Conservation (phyloP, 2,329 filamentous ascomycete genomes). For the Bertia moriformis region DNA sequence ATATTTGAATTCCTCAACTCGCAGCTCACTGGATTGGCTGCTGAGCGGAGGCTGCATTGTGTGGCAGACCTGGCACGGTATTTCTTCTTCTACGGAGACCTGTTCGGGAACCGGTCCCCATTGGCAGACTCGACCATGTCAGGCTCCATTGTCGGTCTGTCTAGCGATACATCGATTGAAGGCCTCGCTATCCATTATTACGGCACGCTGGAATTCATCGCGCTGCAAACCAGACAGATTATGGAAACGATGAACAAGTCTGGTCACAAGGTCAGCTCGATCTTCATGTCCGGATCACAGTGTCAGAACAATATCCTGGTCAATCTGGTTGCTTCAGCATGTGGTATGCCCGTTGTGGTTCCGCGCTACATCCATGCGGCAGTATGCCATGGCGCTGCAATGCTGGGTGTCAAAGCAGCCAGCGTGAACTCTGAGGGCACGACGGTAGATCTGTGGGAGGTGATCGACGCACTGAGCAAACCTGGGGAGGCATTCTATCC, state of each 20-base stretch:
- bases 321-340: slow-evolving; percentile 77
- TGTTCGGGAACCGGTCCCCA: slow-evolving; percentile 92
- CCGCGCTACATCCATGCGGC: slow-evolving; percentile 88
- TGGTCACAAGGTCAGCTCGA: slow-evolving; percentile 75
- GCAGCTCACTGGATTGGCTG: slow-evolving; percentile 64
- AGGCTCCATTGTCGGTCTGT: slow-evolving; percentile 74
- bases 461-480: slow-evolving; percentile 97
- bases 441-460: slow-evolving; percentile 68
- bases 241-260: slow-evolving; percentile 83
- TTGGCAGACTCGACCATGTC: slow-evolving; percentile 88
- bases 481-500: slow-evolving; percentile 73
- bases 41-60: slow-evolving; percentile 55
- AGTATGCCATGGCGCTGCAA: slow-evolving; percentile 93
- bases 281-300: slow-evolving; percentile 98
- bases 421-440: slow-evolving; percentile 40
- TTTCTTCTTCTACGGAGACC: slow-evolving; percentile 95
- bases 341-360: slow-evolving; percentile 82
- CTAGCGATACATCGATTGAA: slow-evolving; percentile 73
- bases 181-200: slow-evolving; percentile 87
- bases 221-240: slow-evolving; percentile 90
- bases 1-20: slow-evolving; percentile 92
- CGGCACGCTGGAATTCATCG: slow-evolving; percentile 93
- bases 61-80: slow-evolving; percentile 84
- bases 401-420: slow-evolving; percentile 92
- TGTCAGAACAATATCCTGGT: slow-evolving; percentile 92